These are phyloP conservation scores for Chaetomium olivaceum DNA, from an alignment of 2,329 filamentous ascomycete species.

Conservation along the genomic window DNA sequence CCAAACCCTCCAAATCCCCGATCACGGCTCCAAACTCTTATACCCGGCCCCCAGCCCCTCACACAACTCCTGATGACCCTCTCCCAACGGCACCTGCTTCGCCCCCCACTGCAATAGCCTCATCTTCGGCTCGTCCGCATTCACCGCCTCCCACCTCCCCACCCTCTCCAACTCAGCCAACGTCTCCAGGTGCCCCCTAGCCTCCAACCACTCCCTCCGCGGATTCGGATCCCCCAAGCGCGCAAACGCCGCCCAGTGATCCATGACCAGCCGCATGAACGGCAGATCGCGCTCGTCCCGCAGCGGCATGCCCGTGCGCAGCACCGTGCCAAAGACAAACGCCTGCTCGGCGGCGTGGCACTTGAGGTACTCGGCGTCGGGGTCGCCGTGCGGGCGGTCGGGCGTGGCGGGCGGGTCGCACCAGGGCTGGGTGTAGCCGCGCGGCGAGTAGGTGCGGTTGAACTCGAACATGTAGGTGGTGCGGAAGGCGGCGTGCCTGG, in stretches of 20 bases:
- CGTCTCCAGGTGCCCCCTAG: constrained; percentile 36
- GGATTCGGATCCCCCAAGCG: constrained; percentile 39
- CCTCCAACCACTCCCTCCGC: constrained; percentile 35
- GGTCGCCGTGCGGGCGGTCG: constrained; percentile 39
- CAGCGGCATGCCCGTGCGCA: constrained; percentile 37
- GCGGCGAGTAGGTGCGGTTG: constrained; percentile 44
- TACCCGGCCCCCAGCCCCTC: constrained; percentile 30
- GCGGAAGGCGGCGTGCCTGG: constrained; percentile 38
- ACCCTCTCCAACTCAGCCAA: constrained; percentile 34
- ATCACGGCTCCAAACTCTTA: constrained; percentile 25
- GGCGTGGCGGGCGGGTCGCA: constrained; percentile 36
- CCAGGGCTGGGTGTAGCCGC: constrained; percentile 35
- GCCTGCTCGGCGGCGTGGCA: constrained; percentile 45
- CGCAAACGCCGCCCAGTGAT: constrained; percentile 42
- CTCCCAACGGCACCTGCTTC: constrained; percentile 30
- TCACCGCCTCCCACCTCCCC: constrained; percentile 35
- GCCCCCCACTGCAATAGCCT: constrained; percentile 37
- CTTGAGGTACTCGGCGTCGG: constrained; percentile 43
- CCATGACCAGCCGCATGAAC: constrained; percentile 39
- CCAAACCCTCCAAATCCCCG: not conserved
- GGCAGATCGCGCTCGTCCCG: constrained; percentile 41
- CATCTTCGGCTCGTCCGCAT: constrained; percentile 24
- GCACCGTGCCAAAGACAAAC: constrained; percentile 42
- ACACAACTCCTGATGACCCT: constrained; percentile 28
- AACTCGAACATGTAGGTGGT: constrained; percentile 42